A percentile compares a stretch with the other conserved stretches of the same genome.
Conservation (phyloP, 2,329 filamentous ascomycete genomes). For the Pestalotiopsis sp. region DNA sequence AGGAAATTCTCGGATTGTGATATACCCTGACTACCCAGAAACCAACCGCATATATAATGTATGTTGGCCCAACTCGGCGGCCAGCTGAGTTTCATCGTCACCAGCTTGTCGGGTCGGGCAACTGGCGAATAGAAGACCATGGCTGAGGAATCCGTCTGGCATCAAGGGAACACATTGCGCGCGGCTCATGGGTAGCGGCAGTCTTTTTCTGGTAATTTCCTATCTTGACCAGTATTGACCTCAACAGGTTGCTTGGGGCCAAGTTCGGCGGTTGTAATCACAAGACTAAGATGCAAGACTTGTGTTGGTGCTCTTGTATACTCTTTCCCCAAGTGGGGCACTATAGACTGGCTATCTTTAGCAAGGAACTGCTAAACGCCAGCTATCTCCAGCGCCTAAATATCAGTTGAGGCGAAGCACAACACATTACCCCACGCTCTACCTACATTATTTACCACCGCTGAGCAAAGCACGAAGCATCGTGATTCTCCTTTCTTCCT, state of each 20-base stretch:
- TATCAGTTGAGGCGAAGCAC: neutral
- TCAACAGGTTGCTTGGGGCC: neutral
- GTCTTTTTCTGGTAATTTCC: neutral
- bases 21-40: neutral
- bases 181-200: neutral
- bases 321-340: neutral
- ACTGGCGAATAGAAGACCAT: neutral
- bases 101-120: neutral
- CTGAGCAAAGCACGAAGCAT: neutral
- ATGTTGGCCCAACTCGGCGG: neutral
- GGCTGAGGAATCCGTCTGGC: neutral
- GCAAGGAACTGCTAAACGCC: no score
- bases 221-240: neutral
- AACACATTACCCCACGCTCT: neutral
- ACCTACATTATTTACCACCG: neutral
- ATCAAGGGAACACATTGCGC: neutral
- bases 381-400: neutral
- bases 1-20: neutral
- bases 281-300: neutral
- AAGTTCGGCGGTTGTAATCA: no score
- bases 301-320: neutral
- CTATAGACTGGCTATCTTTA: neutral
- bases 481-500: neutral
- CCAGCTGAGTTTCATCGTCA: neutral
- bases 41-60: neutral